phyloP scores from a whole-genome alignment of 2,329 filamentous ascomycete genomes.

The Sclerotinia glacialis region DNA sequence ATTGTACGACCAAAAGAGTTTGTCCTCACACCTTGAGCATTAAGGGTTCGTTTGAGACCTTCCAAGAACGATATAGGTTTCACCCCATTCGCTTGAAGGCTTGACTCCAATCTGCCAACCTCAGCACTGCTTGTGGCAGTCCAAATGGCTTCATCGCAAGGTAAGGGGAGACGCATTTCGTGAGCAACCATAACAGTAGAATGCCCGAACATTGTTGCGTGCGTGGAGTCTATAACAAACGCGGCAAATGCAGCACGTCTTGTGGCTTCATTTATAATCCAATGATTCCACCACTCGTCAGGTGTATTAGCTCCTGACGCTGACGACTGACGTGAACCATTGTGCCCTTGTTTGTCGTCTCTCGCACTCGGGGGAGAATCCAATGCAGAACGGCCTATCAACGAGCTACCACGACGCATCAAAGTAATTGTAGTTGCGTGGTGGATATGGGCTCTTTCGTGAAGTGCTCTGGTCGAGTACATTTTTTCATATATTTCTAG shows the following conservation, averaged over 20 bases:
- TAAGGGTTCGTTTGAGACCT: conserved; percentile 83
- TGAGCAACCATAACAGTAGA: conserved; percentile 96
- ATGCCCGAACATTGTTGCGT: conserved; percentile 97
- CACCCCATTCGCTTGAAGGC: conserved; percentile 74
- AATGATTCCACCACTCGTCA: conserved; percentile 92
- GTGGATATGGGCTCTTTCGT: conserved; percentile 94
- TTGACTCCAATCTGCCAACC: conserved; percentile 78
- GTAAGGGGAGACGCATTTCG: conserved; percentile 85
- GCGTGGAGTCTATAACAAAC: conserved; percentile 92
- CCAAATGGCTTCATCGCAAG: conserved; percentile 92
- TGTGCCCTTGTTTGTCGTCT: conserved; percentile 42
- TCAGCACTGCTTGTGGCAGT: conserved; percentile 83
- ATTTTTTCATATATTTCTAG: conserved; percentile 97
- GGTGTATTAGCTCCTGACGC: conserved; percentile 66
- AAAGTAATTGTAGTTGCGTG: conserved; percentile 93
- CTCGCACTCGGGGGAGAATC: conserved; percentile 78
- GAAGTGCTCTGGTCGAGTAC: conserved; percentile 87
- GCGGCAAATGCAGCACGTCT: conserved; percentile 87
- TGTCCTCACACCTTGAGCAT: conserved; percentile 79
- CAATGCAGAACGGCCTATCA: conserved; percentile 80
- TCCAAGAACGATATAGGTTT: conserved; percentile 87
- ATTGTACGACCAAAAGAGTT: conserved; percentile 92
- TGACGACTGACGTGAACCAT: conserved; percentile 59
- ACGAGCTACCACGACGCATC: conserved; percentile 88
- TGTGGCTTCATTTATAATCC: conserved; percentile 93